Evolutionary conservation across 176 grass and related monocot species (phyloP).

Genomic region (Aegilops speltoides): DNA sequence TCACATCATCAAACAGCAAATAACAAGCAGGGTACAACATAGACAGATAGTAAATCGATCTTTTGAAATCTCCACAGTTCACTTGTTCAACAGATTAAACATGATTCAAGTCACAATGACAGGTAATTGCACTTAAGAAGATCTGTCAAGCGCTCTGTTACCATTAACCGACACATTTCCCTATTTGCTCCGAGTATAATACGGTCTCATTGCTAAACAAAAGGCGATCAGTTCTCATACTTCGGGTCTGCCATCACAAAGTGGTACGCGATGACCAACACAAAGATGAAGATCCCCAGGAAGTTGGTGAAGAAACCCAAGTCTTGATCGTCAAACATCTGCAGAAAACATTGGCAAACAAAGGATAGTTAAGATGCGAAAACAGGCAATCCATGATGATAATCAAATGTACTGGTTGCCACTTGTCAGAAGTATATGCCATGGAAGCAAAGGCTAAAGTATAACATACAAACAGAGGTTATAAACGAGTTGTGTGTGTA

Average conservation of each 20-base stretch:
- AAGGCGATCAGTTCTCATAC: constrained; percentile 48
- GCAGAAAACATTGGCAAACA: constrained; percentile 12
- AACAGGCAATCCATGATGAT: not conserved
- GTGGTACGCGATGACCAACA: constrained; percentile 75
- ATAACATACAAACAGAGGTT: not conserved
- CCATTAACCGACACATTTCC: not conserved
- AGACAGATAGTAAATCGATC: not conserved
- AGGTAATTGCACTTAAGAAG: not conserved
- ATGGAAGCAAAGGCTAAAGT: not conserved
- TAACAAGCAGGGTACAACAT: not conserved
- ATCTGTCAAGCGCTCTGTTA: not conserved
- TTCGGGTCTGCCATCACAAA: constrained; percentile 42
- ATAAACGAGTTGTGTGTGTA: not conserved
- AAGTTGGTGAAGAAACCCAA: constrained; percentile 91
- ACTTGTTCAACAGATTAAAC: constrained; percentile 29
- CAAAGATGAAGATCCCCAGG: constrained; percentile 86
- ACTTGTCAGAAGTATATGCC: not conserved
- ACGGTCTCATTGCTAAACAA: not conserved
- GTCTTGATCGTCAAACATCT: constrained; percentile 97
- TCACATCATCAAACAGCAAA: not conserved
- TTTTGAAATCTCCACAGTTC: not conserved
- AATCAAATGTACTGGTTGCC: not conserved
- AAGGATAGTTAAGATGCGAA: not conserved
- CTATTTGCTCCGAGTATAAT: not conserved
- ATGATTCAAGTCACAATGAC: not conserved